A percentile compares a stretch with the other conserved stretches of the same genome.
Evolutionary conservation across 2,329 filamentous ascomycete species (phyloP).

Genomic region (Thielaviopsis punctulata): DNA sequence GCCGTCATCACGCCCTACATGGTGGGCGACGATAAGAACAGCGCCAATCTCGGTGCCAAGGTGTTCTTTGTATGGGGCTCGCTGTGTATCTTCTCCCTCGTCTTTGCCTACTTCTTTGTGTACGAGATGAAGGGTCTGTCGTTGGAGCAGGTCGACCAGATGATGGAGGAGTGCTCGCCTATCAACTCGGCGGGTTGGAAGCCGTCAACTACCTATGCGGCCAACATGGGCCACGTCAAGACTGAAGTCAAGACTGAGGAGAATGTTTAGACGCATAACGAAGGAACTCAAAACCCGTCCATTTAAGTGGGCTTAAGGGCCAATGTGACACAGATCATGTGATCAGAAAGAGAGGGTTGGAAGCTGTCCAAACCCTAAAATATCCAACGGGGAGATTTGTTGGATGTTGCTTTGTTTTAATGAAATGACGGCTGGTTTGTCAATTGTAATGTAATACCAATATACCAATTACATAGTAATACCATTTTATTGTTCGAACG

Average conservation of each 20-base stretch:
- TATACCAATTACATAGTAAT: background rate
- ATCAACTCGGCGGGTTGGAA: constrained; percentile 62
- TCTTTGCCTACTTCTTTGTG: constrained; percentile 58
- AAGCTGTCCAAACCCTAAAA: background rate
- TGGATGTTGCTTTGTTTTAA: background rate
- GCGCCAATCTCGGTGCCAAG: constrained; percentile 48
- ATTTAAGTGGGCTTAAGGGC: background rate
- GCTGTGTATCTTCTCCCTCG: constrained; percentile 40
- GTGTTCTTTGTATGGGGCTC: constrained; percentile 64
- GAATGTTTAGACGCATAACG: background rate
- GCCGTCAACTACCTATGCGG: constrained; percentile 52
- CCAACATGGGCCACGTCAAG: constrained; percentile 17
- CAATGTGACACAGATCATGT: background rate
- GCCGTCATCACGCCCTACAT: constrained; percentile 60
- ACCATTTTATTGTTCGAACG: background rate
- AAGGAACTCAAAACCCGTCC: too few relatives aligned
- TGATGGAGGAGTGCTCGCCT: constrained; percentile 74
- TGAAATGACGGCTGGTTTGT: background rate
- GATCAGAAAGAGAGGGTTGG: background rate
- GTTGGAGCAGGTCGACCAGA: constrained; percentile 67
- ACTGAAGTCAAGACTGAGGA: constrained; percentile 2
- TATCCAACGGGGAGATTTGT: background rate
- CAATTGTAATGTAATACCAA: background rate
- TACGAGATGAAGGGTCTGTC: constrained; percentile 62
- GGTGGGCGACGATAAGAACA: constrained; percentile 32